These are phyloP conservation scores for Aspergillus hortae DNA, from an alignment of 2,329 filamentous ascomycete species.

Conservation along the genomic window DNA sequence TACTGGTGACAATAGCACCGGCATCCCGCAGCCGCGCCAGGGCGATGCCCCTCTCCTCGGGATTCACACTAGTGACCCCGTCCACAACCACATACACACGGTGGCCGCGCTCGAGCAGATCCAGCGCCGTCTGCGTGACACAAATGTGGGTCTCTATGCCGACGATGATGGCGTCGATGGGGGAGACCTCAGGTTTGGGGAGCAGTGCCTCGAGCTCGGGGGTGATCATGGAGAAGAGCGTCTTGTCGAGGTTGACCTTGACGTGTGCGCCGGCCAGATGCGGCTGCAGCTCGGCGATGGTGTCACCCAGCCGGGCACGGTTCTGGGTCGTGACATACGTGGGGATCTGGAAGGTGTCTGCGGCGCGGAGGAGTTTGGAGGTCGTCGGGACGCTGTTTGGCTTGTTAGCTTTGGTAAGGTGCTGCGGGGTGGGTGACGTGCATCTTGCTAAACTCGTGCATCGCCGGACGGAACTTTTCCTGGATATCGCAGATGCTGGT, in stretches of 20 bases:
- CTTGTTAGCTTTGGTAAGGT: not conserved
- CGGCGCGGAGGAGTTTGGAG: constrained; percentile 65
- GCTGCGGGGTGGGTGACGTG: constrained; percentile 36
- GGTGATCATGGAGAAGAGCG: constrained; percentile 81
- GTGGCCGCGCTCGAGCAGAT: constrained; percentile 71
- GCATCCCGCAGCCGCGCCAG: constrained; percentile 70
- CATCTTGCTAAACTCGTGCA: constrained; percentile 82
- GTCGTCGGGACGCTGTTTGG: constrained; percentile 58
- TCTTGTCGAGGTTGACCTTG: constrained; percentile 72
- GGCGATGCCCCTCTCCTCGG: constrained; percentile 74
- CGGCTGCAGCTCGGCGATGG: constrained; percentile 67
- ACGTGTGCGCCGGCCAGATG: constrained; percentile 44
- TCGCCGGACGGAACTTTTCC: constrained; percentile 82
- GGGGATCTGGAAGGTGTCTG: constrained; percentile 57
- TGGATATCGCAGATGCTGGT: constrained; percentile 87
- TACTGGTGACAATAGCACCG: constrained; percentile 76
- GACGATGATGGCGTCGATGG: constrained; percentile 68
- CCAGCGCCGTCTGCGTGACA: constrained; percentile 85
- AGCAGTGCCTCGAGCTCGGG: constrained; percentile 56
- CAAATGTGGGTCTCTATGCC: constrained; percentile 95
- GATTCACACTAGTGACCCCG: constrained; percentile 83
- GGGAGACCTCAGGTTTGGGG: constrained; percentile 26
- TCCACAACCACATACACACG: constrained; percentile 84
- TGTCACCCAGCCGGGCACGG: constrained; percentile 71
- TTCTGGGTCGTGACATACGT: constrained; percentile 86